Base-by-base conservation (phyloP, 2,329 filamentous ascomycete genomes). In the Aspergillus sergii region DNA sequence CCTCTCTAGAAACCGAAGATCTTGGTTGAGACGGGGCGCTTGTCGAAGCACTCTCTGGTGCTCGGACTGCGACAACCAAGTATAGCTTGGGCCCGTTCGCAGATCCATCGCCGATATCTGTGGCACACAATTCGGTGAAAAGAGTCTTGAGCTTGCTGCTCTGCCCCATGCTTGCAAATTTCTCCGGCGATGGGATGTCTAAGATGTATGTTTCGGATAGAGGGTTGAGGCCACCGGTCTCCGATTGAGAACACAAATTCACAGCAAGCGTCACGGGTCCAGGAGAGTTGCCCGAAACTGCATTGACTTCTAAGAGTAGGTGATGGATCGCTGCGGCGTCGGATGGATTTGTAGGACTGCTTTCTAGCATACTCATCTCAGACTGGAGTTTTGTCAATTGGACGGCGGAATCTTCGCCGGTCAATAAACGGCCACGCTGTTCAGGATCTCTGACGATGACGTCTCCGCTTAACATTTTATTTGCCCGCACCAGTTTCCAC, bases 401-500 rank as follows among this genome's bases (percentile, higher is more conserved):
- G 32, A 98, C 91, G 4, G 95, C 92, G 1, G 94, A 97, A 78
- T 99, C 95, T 59, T 97, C 91, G 14, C 92, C 93, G 0, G 94
- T 97, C 71, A 99, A 80, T 32, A 98, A 89, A 53, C 94, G 88
- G 10, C 95, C 95, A 34, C 91, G 87, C 74, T 94, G 89, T 23
- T 85, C 86, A 2, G 95, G 93, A 77, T 96, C 95, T 34, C 95
- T 89, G 63, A 99, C 95, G 75, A 99, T 97, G 55, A 99, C 91
- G 75, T 98, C 94, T 57, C 93, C 93, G 65, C 89, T 93, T 60
- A 97, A 90, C 72, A 98, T 86, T 80, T 97, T 98, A 80, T 99
- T 99, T 51, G 94, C 94, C 50, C 86, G 88, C 3, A 98, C 94
- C 57, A 99, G 82, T 72, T 97, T 93, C 95, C 96, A 99, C 0